phyloP scores from a whole-genome alignment of 2,329 filamentous ascomycete species.

The Corynespora cassiicola region DNA sequence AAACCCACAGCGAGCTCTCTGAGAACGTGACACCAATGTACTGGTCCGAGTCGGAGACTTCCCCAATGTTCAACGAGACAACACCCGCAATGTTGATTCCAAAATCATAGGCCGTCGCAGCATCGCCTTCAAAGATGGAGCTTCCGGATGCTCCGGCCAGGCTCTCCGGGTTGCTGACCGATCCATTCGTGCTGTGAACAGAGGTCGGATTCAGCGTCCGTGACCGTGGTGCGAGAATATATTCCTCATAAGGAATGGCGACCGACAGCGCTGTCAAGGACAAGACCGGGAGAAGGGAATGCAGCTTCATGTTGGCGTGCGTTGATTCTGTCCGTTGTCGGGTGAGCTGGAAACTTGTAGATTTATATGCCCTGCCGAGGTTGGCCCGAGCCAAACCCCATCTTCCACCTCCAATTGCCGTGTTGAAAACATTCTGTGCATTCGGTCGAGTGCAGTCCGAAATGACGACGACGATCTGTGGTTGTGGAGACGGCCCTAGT shows the following conservation, averaged over 20 bases:
- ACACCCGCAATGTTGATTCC: constrained; percentile 51
- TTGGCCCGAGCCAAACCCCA: too few relatives aligned
- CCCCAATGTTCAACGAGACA: constrained; percentile 44
- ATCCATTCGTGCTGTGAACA: constrained; percentile 48
- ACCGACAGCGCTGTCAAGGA: constrained; percentile 1
- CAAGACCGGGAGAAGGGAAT: constrained; percentile 1
- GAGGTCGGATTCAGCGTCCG: constrained; percentile 43
- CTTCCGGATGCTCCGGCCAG: constrained; percentile 36
- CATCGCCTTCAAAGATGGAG: constrained; percentile 41
- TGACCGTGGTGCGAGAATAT: constrained; percentile 50
- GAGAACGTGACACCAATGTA: constrained; percentile 52
- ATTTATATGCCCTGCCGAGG: too few relatives aligned
- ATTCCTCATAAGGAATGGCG: constrained; percentile 43
- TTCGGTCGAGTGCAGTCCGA: background rate
- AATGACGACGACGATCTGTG: constrained; percentile 11
- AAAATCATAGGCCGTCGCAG: constrained; percentile 51
- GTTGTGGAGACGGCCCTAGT: constrained; percentile 5
- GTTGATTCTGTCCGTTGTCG: too few relatives aligned
- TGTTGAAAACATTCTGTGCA: background rate
- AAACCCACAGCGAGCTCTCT: constrained; percentile 58
- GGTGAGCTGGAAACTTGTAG: too few relatives aligned
- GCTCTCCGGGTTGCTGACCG: constrained; percentile 42
- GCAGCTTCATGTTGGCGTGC: constrained; percentile 9
- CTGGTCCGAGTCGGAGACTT: constrained; percentile 40
- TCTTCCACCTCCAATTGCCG: too few relatives aligned